Base-by-base conservation (phyloP, 768 basidiomycete genomes). In the Chalciporus sphaerocephalus region DNA sequence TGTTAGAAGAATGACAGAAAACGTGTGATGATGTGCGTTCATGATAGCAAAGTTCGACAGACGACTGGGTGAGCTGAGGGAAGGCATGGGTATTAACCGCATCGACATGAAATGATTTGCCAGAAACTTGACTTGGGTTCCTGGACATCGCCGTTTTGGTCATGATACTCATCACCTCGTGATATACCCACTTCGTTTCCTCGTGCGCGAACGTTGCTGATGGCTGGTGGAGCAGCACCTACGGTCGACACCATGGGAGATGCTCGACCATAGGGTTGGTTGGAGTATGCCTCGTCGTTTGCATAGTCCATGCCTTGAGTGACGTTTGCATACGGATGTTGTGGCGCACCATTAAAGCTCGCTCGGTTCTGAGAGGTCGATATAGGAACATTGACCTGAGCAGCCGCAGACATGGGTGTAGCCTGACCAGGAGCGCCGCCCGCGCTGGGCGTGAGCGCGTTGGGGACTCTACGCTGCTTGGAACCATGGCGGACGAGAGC, bases 211-310 rank as follows among this genome's bases (percentile, higher is more conserved):
- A 85, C 78, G 55, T 79, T 78, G 66, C 81, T 87, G 51, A 89
- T 65, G 24, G 85, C 85, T 21, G 84, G 85, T 43, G 83, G 83
- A 23, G 76, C 85, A 30, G 80, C 81, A 33, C 76, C 78, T 37
- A 80, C 74, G 41, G 73, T 81, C 21, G 85, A 77, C 44, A 88
- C 78, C 88, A 92, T 92, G 15, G 87, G 88, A 32, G 88, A 90
- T 22, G 79, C 76, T 41, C 86, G 79, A n/a, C 85, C 85, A 56
- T 91, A 91, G 44, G 70, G 76, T 57, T 76, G 78, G 52, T 77
- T 66, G 36, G 72, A 74, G 55, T 78, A 83, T 20, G 70, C 69
- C 51, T 85, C 86, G 34, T 88, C 84, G 33, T 65, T 71, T 54
- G 59, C 50, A 52, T 83, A 81, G 53, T 87, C 84, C 62, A 80